Evolutionary conservation across 1,284 basidiomycete genomes (phyloP).

Genomic region (Malassezia slooffiae): DNA sequence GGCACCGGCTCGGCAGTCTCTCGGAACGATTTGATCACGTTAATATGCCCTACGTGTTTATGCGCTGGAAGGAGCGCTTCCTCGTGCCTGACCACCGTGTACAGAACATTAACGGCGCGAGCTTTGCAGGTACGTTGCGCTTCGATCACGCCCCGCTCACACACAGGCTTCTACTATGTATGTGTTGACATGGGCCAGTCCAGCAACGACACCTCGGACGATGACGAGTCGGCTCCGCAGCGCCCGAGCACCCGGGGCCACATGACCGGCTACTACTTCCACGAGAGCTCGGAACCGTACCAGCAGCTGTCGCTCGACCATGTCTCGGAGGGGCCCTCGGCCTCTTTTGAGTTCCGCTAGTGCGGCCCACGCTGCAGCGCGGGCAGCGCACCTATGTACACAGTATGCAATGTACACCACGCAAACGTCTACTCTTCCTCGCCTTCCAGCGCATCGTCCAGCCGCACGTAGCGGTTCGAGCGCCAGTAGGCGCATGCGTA

Average conservation of each 20-base stretch:
- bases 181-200: not conserved
- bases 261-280: constrained; percentile 86
- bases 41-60: constrained; percentile 55
- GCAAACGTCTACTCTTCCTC: constrained; percentile 17
- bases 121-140: constrained; percentile 71
- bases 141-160: constrained; percentile 45
- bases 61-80: constrained; percentile 95
- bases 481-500: not conserved
- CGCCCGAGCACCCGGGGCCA: constrained; percentile 20
- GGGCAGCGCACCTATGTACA: too few species aligned
- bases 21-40: constrained; percentile 27
- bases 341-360: constrained; percentile 49
- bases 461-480: constrained; percentile 9
- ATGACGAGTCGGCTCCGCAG: not conserved
- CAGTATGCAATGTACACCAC: too few species aligned
- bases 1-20: constrained; percentile 17
- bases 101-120: constrained; percentile 85
- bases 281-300: constrained; percentile 75
- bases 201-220: constrained; percentile 17
- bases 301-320: constrained; percentile 50
- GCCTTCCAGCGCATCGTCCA: constrained; percentile 23
- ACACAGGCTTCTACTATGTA: too few species aligned
- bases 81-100: constrained; percentile 85
- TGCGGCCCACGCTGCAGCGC: not conserved
- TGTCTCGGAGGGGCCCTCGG: constrained; percentile 39